Evolutionary conservation across 2,329 filamentous ascomycete species (phyloP), one percentile per base, ranked within the genome.

Genomic region (Diaporthe batatas): DNA sequence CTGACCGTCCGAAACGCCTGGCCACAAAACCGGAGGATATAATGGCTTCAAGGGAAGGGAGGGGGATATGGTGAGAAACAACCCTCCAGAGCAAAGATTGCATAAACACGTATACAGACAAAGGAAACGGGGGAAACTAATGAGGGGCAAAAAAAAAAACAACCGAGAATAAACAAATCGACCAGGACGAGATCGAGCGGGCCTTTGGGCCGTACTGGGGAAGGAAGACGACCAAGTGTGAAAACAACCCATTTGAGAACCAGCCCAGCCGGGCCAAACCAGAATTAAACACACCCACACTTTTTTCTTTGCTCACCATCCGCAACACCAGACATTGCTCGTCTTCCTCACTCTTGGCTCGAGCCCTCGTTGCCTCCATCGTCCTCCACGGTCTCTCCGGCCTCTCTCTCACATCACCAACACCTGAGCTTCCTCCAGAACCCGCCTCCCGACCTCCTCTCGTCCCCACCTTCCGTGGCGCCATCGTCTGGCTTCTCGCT

Each of bases 371-470:
- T 47, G 29, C n/a, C 44, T 18, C 42, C 42, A 8, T 42, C 23
- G n/a, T 29, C 42, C 18, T n/a, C 42, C n/a, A 54, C n/a, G 47
- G n/a, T 57, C 21, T 21, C 36, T 62, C 12, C 39, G 7, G 6
- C 16, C 58, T 32, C 39, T 47, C 34, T 36, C 34, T 36, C 34
- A 6, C 34, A 4, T 82, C 76, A 90, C 88, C 88, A 90, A 76
- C 84, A 91, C 79, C 88, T 81, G 76, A 90, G 78, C 77, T 83
- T 88, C 81, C 82, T 88, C 88, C 87, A 90, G 78, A 90, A 90
- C 12, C 84, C 84, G 1, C 81, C 81, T 1, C 83, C 80, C 2
- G 81, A 82, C 42, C 83, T 81, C 42, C 82, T 82, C 29, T 86
- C 83, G n/a, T 84, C 84, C 21, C 83, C 80, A 10, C 85, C 76